phyloP scores from a whole-genome alignment of 106 monocot genomes.

The Vanilla planifolia region DNA sequence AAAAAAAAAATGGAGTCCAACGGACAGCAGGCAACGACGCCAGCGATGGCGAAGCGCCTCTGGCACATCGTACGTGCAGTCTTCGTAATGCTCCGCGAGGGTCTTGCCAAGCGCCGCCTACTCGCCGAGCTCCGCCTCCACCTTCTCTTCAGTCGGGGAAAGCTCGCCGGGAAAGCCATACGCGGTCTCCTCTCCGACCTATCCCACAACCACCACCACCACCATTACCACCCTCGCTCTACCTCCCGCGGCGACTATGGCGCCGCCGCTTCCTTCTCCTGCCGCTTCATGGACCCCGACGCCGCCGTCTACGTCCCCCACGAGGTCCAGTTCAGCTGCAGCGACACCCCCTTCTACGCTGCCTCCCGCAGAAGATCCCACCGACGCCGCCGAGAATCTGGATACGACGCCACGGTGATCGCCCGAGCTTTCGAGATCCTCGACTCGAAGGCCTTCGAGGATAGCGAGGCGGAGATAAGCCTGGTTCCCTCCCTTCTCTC shows the following conservation, averaged over 20 bases:
- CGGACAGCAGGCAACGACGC: too few relatives aligned
- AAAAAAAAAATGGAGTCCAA: conserved; percentile 10
- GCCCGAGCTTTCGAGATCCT: conserved; percentile 34
- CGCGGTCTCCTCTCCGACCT: conserved; percentile 14
- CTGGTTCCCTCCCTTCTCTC: conserved; percentile 1
- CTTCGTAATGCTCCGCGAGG: conserved; percentile 22
- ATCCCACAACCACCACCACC: conserved; percentile 3
- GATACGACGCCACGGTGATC: conserved; percentile 4
- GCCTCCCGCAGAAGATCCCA: neutral
- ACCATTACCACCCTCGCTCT: conserved; percentile 1
- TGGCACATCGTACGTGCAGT: conserved; percentile 24
- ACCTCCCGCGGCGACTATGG: neutral
- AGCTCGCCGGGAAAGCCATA: conserved; percentile 1
- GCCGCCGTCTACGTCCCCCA: conserved; percentile 23
- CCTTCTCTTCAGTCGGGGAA: neutral
- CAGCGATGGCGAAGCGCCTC: conserved; percentile 17
- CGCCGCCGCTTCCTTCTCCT: conserved; percentile 11
- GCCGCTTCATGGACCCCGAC: conserved; percentile 28
- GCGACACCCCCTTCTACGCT: conserved; percentile 34
- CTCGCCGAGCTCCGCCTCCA: conserved; percentile 1
- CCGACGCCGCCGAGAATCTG: neutral
- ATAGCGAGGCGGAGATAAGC: neutral
- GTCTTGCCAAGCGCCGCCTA: conserved; percentile 21
- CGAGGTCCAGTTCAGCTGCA: conserved; percentile 69
- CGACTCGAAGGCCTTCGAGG: neutral